phyloP scores from a whole-genome alignment of 495 filamentous ascomycete genomes.

The Sordaria brevicollis region DNA sequence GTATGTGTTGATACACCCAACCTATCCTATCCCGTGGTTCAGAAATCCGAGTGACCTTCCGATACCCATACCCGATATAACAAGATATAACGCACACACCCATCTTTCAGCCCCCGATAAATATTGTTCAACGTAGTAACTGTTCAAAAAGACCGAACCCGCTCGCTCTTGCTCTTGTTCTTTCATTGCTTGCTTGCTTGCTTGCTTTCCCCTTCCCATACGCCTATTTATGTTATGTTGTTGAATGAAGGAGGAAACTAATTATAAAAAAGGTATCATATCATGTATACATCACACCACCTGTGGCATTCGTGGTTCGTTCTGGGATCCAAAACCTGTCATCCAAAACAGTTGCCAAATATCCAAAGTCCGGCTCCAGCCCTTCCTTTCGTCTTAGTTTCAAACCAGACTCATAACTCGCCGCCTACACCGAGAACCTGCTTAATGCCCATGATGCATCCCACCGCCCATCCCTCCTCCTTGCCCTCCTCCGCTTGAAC shows the following conservation, averaged over 20 bases:
- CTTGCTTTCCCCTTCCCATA: background rate
- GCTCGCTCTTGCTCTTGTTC: no score
- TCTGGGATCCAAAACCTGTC: no score
- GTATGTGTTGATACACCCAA: no score
- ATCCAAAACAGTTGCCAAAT: background rate
- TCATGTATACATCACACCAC: background rate
- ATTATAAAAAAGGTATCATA: background rate
- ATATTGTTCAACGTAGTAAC: background rate
- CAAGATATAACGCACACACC: background rate
- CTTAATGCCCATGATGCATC: conserved; percentile 18
- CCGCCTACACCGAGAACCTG: background rate
- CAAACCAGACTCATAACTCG: background rate
- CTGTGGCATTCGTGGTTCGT: no score
- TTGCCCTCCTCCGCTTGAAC: conserved; percentile 6
- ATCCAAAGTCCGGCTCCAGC: background rate
- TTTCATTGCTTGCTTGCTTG: background rate
- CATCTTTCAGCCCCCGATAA: background rate
- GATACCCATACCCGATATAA: background rate
- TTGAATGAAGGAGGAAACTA: background rate
- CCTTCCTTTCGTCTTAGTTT: background rate
- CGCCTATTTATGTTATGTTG: background rate
- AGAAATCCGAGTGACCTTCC: no score
- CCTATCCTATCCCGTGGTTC: no score
- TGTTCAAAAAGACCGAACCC: background rate
- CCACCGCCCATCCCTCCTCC: conserved; percentile 14